Conservation (phyloP, 2,329 filamentous ascomycete species). For the Penicillium griseofulvum region DNA sequence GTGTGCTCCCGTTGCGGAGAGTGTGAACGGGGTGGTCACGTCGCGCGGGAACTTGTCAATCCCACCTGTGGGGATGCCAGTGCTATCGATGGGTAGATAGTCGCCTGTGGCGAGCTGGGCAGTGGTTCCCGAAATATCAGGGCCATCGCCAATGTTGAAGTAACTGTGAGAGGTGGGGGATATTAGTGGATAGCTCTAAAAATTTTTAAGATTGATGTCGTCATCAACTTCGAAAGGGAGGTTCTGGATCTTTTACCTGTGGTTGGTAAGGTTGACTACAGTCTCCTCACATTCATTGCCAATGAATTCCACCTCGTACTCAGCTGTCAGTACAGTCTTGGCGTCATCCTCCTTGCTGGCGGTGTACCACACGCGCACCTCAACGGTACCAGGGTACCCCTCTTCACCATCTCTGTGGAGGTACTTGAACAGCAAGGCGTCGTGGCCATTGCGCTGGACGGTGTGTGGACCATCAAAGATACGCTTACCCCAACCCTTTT, state of each 20-base stretch:
- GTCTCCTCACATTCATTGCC: constrained; percentile 80
- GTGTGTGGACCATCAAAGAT: constrained; percentile 54
- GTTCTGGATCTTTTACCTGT: constrained; percentile 61
- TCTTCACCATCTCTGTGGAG: constrained; percentile 78
- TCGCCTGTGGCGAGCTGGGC: constrained; percentile 58
- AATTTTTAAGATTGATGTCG: background rate
- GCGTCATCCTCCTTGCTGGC: constrained; percentile 66
- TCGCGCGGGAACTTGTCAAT: constrained; percentile 64
- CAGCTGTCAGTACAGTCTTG: constrained; percentile 73
- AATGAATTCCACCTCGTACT: constrained; percentile 83
- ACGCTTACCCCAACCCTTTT: constrained; percentile 60
- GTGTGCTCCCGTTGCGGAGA: constrained; percentile 68
- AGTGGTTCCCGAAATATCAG: constrained; percentile 62
- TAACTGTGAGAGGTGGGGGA: constrained; percentile 46
- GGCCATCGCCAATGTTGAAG: constrained; percentile 62
- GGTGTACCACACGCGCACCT: constrained; percentile 75
- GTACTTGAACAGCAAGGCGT: constrained; percentile 65
- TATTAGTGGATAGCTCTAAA: background rate
- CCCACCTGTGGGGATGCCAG: constrained; percentile 69
- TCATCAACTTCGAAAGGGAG: background rate
- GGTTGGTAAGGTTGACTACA: constrained; percentile 89
- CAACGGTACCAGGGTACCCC: constrained; percentile 82
- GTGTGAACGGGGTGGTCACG: constrained; percentile 65
- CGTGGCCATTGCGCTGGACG: constrained; percentile 57
- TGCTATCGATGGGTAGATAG: constrained; percentile 71